Evolutionary conservation across 2,329 filamentous ascomycete genomes (phyloP), one percentile per base, ranked within the genome.

Genomic region (Tolypocladium sp.): DNA sequence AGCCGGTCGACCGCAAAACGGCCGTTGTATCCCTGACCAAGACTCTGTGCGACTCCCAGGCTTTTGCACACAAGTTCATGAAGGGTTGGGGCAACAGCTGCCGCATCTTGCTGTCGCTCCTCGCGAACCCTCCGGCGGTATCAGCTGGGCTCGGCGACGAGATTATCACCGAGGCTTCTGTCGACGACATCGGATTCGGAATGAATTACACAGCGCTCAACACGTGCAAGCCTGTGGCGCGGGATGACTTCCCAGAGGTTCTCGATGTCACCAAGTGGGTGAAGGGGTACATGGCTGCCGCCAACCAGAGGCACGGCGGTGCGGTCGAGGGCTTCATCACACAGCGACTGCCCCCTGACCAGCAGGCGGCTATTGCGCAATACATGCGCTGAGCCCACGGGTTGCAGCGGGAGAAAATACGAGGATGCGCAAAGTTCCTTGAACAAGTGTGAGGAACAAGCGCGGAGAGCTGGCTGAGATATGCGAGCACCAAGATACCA

Each of bases 1-100:
- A 91, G 5, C 92, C 94, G 1, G 80, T 91, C 38, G 95, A 99
- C 71, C 90, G 94, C 67, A 99, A 99, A 76, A 87, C 89, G 2
- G 94, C 93, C 2, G 92, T 97, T 25, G 84, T 99, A 40, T 96
- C 92, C 1, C 87, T 97, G 64, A 93, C 93, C 41, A 97, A 96
- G 77, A 95, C 92, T 1, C 79, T 97, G 30, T 89, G 91, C 64
- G 90, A 95, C 73, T 96, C 91, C 9, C 80, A 88, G 65, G 86
- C 90, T 0, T 97, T 99, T 69, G 89, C 90, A 0, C 82, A 87
- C 59, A 86, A 87, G 61, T 94, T 93, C 70, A 83, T 87, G 67
- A 93, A 94, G 74, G 92, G 94, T 51, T 99, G 95, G 94, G 86
- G 83, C 4, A 89, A 91, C 71, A 97, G 92, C 3, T 94, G 91